A percentile compares a stretch with the other conserved stretches of the same genome.
phyloP scores from a whole-genome alignment of 2,329 filamentous ascomycete species.

The Microcyclospora pomicola region DNA sequence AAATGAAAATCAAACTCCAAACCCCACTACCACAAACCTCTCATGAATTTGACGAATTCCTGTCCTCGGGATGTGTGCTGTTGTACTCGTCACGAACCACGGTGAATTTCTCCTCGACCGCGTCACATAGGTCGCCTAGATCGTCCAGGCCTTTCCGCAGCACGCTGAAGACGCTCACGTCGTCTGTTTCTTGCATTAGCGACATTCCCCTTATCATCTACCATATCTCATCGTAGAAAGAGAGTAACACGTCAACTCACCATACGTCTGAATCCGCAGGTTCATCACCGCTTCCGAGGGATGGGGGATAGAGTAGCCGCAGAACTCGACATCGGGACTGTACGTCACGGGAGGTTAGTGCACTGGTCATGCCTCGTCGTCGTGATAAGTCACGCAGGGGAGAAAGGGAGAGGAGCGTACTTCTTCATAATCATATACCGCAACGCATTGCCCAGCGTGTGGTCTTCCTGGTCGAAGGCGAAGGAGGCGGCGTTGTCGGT shows the following conservation, averaged over 20 bases:
- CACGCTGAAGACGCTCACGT: conserved; percentile 67
- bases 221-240: not conserved
- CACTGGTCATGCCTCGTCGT: not conserved
- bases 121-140: conserved; percentile 81
- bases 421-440: conserved; percentile 98
- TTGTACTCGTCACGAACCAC: conserved; percentile 50
- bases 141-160: conserved; percentile 83
- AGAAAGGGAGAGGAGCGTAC: conserved; percentile 37
- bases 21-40: no score
- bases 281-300: conserved; percentile 96
- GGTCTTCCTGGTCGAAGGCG: conserved; percentile 84
- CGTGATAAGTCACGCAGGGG: conserved; percentile 1
- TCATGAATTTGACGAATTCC: not conserved
- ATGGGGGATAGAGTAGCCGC: conserved; percentile 94
- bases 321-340: conserved; percentile 93
- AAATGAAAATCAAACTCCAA: no score
- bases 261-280: conserved; percentile 89
- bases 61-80: conserved; percentile 18
- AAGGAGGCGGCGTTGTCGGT: conserved; percentile 82
- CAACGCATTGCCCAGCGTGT: conserved; percentile 87
- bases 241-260: conserved; percentile 36
- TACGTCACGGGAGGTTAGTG: not conserved
- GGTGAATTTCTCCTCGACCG: conserved; percentile 82
- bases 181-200: conserved; percentile 39
- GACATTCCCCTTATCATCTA: no score